Conservation (phyloP, 2,329 filamentous ascomycete species). For the Stemphylium vesicarium region DNA sequence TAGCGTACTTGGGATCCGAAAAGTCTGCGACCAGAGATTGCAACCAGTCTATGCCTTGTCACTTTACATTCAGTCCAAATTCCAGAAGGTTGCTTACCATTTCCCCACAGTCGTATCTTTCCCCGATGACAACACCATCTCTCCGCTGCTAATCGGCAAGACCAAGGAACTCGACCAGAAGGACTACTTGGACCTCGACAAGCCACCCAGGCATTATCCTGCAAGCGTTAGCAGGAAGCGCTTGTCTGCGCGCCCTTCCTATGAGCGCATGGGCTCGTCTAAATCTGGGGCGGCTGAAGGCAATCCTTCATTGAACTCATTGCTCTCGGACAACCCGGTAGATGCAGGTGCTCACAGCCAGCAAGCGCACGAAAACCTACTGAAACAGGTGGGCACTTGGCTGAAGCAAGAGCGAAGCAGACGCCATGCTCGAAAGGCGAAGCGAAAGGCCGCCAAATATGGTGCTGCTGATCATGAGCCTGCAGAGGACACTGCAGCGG, state of each 20-base stretch:
- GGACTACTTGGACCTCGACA: constrained; percentile 51
- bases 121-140: constrained; percentile 53
- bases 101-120: constrained; percentile 53
- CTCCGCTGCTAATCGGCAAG: constrained; percentile 54
- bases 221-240: constrained; percentile 51
- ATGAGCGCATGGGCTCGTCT: constrained; percentile 37
- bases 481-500: constrained; percentile 4
- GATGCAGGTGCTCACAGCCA: constrained; percentile 26
- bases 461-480: constrained; percentile 3
- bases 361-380: constrained; percentile 53
- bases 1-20: neutral
- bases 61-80: neutral
- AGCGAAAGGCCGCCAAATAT: constrained; percentile 58
- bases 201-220: constrained; percentile 43
- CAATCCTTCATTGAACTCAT: constrained; percentile 40
- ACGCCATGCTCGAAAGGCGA: constrained; percentile 62
- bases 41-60: neutral
- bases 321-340: constrained; percentile 39
- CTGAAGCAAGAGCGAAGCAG: constrained; percentile 78
- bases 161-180: constrained; percentile 54
- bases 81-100: constrained; percentile 30
- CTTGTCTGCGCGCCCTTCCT: constrained; percentile 52
- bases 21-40: neutral
- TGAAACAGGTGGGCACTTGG: constrained; percentile 83
- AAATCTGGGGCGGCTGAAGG: constrained; percentile 29